Percentiles rank a stretch among this genome's conserved stretches.
These are phyloP conservation scores for Thinopyrum elongatum DNA, from an alignment of 176 grass and related monocot genomes.

Conservation along the genomic window DNA sequence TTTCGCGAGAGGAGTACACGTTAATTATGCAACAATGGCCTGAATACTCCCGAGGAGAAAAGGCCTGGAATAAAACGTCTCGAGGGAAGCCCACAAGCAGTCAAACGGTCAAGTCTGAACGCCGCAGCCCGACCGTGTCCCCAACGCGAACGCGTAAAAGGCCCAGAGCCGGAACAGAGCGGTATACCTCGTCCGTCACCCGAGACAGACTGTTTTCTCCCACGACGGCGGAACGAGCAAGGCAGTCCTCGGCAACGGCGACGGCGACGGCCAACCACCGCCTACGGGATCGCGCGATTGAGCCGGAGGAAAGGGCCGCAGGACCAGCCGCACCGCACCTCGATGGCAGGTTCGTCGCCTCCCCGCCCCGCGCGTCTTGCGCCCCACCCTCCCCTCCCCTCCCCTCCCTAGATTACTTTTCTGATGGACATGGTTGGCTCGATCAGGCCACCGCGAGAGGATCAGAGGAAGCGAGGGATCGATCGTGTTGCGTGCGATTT, in stretches of 20 bases:
- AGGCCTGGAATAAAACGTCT: no score
- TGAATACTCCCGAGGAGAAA: no score
- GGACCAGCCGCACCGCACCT: background rate
- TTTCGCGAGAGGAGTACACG: no score
- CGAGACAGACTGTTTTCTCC: background rate
- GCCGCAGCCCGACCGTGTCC: background rate
- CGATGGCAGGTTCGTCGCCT: conserved; percentile 26
- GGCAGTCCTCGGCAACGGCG: background rate
- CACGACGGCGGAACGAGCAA: conserved; percentile 3
- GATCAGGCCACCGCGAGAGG: background rate
- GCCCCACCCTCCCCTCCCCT: background rate
- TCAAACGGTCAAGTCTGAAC: background rate
- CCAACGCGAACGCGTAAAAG: background rate
- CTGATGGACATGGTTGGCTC: background rate
- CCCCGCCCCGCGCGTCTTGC: background rate
- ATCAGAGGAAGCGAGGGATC: background rate
- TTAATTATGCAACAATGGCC: no score
- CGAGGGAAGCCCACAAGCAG: background rate
- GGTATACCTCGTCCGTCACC: background rate
- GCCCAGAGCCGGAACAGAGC: background rate
- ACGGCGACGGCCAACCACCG: background rate
- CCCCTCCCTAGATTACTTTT: background rate
- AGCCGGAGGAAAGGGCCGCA: background rate
- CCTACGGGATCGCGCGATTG: conserved; percentile 6
- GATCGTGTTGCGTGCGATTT: background rate